phyloP scores from a whole-genome alignment of 768 basidiomycete species.

The Leucocoprinus birnbaumii region DNA sequence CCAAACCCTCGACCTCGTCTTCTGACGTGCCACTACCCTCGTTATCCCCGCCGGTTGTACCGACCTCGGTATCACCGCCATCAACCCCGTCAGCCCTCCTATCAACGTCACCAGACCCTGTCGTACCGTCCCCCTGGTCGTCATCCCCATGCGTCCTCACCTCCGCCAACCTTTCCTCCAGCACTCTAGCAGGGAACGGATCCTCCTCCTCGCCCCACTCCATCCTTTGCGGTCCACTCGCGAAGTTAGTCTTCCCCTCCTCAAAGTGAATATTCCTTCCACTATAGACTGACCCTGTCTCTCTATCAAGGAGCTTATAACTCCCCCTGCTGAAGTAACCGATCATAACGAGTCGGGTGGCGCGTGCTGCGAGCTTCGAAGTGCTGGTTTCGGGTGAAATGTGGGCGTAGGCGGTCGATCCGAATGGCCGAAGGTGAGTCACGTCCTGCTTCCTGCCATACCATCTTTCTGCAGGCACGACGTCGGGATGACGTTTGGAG shows the following conservation, averaged over 20 bases:
- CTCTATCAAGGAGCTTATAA: slow-evolving; percentile 19
- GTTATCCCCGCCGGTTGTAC: too few relatives aligned
- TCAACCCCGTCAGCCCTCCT: too few relatives aligned
- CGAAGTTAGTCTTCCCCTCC: slow-evolving; percentile 15
- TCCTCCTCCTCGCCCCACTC: background rate
- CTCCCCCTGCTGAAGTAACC: slow-evolving; percentile 19
- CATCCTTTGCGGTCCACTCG: background rate
- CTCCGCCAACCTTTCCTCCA: too few relatives aligned
- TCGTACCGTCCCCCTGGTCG: too few relatives aligned
- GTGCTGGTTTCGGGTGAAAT: slow-evolving; percentile 14
- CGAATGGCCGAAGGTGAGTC: slow-evolving; percentile 24
- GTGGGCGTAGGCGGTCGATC: slow-evolving; percentile 27
- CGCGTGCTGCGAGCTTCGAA: slow-evolving; percentile 14
- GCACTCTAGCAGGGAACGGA: background rate
- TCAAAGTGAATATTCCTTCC: slow-evolving; percentile 23
- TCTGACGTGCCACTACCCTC: too few relatives aligned
- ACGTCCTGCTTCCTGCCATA: slow-evolving; percentile 20
- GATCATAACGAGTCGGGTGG: slow-evolving; percentile 18
- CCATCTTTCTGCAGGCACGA: slow-evolving; percentile 17
- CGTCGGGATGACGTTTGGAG: slow-evolving; percentile 11
- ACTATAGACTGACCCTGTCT: slow-evolving; percentile 12
- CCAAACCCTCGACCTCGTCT: too few relatives aligned
- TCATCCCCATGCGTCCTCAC: too few relatives aligned
- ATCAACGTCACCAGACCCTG: too few relatives aligned
- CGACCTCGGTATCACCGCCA: too few relatives aligned